These are phyloP conservation scores for Sugiyamaella smithiae DNA, from an alignment of 805 yeast genomes.

Conservation along the genomic window DNA sequence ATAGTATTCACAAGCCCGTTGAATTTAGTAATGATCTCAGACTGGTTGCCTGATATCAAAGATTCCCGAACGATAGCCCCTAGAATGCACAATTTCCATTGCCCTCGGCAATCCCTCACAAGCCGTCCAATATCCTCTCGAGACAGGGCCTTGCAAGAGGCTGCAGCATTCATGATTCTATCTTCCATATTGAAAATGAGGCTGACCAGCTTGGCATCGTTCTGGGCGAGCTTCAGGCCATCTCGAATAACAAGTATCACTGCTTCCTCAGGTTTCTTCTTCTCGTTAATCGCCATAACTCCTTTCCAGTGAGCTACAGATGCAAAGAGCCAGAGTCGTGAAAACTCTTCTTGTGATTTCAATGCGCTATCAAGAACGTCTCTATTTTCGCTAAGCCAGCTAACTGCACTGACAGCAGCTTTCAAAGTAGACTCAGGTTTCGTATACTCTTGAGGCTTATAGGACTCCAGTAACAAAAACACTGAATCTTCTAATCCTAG, in stretches of 20 bases:
- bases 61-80: slow-evolving; percentile 34
- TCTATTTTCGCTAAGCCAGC: background rate
- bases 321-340: slow-evolving; percentile 46
- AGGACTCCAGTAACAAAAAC: slow-evolving; percentile 42
- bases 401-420: slow-evolving; percentile 9
- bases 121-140: slow-evolving; percentile 56
- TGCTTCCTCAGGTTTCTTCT: slow-evolving; percentile 39
- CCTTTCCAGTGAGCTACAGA: slow-evolving; percentile 51
- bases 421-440: slow-evolving; percentile 11
- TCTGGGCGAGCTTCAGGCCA: slow-evolving; percentile 64
- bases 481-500: slow-evolving; percentile 57
- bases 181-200: slow-evolving; percentile 39
- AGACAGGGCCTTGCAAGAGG: slow-evolving; percentile 25
- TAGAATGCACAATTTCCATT: slow-evolving; percentile 46
- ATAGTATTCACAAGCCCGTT: slow-evolving; percentile 31
- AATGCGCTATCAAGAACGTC: background rate
- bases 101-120: slow-evolving; percentile 52
- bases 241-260: slow-evolving; percentile 57
- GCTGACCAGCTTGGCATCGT: slow-evolving; percentile 51
- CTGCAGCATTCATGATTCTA: slow-evolving; percentile 26
- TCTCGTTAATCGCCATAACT: slow-evolving; percentile 39
- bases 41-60: slow-evolving; percentile 23
- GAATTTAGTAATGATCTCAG: slow-evolving; percentile 25
- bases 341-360: background rate
- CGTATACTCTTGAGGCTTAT: slow-evolving; percentile 14